Percentiles rank a stretch among this genome's conserved stretches.
Evolutionary conservation across 305 asterid species (phyloP).

Genomic region (Andrographis paniculata): DNA sequence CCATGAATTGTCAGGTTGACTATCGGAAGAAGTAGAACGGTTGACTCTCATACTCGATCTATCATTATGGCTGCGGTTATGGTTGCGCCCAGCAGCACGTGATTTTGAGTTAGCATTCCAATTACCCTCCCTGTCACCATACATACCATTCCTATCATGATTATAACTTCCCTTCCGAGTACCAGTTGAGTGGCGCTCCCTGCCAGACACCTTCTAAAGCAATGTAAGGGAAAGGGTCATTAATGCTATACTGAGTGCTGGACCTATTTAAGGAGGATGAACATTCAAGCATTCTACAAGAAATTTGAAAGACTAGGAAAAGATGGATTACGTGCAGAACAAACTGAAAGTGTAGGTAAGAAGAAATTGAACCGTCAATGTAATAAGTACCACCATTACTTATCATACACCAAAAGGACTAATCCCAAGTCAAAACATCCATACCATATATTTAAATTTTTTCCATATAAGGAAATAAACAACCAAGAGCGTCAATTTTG

Average conservation of each 20-base stretch:
- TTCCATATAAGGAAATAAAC: not conserved
- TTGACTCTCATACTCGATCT: constrained; percentile 59
- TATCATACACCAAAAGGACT: constrained; percentile 2
- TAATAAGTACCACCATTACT: constrained; percentile 9
- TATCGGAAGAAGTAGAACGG: constrained; percentile 45
- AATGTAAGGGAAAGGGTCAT: constrained; percentile 12
- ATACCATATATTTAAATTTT: constrained; percentile 2
- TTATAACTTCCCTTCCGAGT: constrained; percentile 66
- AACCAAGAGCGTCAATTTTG: not conserved
- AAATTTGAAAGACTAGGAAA: constrained; percentile 10
- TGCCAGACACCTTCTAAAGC: constrained; percentile 51
- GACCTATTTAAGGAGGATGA: constrained; percentile 3
- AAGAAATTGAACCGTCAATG: no score
- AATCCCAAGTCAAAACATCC: constrained; percentile 4
- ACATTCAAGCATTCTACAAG: not conserved
- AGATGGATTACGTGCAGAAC: not conserved
- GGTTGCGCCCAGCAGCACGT: constrained; percentile 50
- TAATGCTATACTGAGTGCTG: not conserved
- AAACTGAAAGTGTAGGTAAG: constrained; percentile 3
- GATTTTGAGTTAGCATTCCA: constrained; percentile 67
- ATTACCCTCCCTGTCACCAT: constrained; percentile 69
- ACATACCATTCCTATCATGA: constrained; percentile 67
- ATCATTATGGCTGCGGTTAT: constrained; percentile 62
- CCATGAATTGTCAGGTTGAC: constrained; percentile 67
- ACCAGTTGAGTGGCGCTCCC: constrained; percentile 75